Percentiles rank a stretch among this genome's conserved stretches.
Conservation (phyloP, 345 rosid species). For the Kernera saxatilis region DNA sequence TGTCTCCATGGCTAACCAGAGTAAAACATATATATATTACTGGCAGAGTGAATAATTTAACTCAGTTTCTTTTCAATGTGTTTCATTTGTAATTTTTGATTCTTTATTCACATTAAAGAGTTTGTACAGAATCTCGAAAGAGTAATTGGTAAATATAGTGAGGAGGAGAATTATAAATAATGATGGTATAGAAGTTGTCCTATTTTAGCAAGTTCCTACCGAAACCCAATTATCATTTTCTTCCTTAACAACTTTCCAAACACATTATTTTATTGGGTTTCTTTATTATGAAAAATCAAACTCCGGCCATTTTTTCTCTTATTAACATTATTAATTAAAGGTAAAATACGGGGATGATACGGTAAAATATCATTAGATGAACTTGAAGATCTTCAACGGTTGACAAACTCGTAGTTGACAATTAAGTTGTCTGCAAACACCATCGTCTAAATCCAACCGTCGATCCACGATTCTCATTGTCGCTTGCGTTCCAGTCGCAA, state of each 20-base stretch:
- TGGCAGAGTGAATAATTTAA: no score
- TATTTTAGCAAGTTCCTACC: no score
- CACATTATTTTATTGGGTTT: not conserved
- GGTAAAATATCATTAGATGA: not conserved
- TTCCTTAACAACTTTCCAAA: not conserved
- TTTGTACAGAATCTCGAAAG: no score
- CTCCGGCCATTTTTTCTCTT: not conserved
- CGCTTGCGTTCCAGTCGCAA: constrained; percentile 33
- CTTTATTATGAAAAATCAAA: not conserved
- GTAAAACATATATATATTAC: no score
- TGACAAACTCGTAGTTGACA: constrained; percentile 43
- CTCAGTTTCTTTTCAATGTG: no score
- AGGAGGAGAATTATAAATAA: no score
- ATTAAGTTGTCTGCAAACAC: constrained; percentile 35
- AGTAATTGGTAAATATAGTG: no score
- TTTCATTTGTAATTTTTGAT: no score
- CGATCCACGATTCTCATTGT: constrained; percentile 48
- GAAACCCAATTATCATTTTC: not conserved
- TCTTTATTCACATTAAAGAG: no score
- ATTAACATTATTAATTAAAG: not conserved
- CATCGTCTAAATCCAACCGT: constrained; percentile 49
- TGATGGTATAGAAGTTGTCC: no score
- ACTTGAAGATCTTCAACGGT: constrained; percentile 22
- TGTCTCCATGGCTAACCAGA: no score
- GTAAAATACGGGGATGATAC: not conserved